Percentiles rank a stretch among this genome's conserved stretches.
Evolutionary conservation across 2,329 filamentous ascomycete species (phyloP).

Genomic region (Fusarium fracticaudum): DNA sequence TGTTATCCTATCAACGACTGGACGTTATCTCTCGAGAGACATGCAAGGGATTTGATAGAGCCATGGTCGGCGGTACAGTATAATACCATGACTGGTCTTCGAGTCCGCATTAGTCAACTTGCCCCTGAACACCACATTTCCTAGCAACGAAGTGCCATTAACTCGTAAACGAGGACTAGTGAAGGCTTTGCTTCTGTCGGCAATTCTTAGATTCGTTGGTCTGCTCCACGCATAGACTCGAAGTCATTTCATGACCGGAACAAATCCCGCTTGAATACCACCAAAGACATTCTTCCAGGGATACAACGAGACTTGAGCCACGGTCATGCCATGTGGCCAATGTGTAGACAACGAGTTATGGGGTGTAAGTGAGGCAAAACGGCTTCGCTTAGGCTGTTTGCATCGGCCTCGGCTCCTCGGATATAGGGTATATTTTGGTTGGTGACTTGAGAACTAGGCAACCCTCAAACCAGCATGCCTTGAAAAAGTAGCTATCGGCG

Average conservation of each 20-base stretch:
- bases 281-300: background rate
- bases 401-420: background rate
- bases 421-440: constrained; percentile 3
- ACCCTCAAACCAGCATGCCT: background rate
- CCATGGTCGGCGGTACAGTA: background rate
- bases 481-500: background rate
- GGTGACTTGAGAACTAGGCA: background rate
- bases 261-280: background rate
- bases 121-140: constrained; percentile 23
- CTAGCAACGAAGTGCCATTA: constrained; percentile 24
- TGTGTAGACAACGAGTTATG: constrained; percentile 4
- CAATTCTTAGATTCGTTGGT: constrained; percentile 25
- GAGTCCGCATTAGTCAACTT: constrained; percentile 3
- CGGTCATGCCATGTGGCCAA: constrained; percentile 9
- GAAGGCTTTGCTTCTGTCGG: constrained; percentile 8
- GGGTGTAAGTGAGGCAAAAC: constrained; percentile 4
- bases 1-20: constrained; percentile 26
- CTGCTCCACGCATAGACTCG: constrained; percentile 2
- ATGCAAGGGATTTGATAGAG: constrained; percentile 20
- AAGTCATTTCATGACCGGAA: constrained; percentile 6
- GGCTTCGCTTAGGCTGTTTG: background rate
- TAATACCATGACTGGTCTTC: background rate
- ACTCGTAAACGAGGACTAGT: constrained; percentile 1
- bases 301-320: constrained; percentile 3
- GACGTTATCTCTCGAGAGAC: constrained; percentile 3